phyloP scores from a whole-genome alignment of 2,329 filamentous ascomycete genomes.

The Xylaria digitata region DNA sequence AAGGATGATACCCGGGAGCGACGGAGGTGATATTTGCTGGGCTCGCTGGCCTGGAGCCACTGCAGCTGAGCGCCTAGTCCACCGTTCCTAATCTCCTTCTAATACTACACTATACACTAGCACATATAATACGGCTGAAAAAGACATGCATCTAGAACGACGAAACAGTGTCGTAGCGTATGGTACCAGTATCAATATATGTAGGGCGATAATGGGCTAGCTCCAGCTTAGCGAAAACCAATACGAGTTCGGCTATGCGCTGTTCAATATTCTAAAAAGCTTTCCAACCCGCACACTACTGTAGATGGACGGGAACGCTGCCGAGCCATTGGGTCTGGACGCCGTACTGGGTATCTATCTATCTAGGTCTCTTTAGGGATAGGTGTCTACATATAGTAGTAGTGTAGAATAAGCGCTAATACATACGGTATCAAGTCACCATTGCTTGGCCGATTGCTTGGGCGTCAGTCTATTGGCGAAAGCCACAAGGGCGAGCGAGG shows the following conservation, averaged over 20 bases:
- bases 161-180: conserved; percentile 19
- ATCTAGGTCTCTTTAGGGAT: too few relatives aligned
- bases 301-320: conserved; percentile 23
- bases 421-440: too few relatives aligned
- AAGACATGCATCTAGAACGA: conserved; percentile 27
- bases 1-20: conserved; percentile 12
- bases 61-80: conserved; percentile 27
- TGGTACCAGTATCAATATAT: conserved; percentile 9
- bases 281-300: conserved; percentile 5
- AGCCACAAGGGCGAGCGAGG: background rate
- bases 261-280: conserved; percentile 25
- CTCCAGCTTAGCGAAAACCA: conserved; percentile 24
- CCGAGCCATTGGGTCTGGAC: conserved; percentile 25
- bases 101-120: too few relatives aligned
- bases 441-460: too few relatives aligned
- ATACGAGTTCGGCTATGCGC: conserved; percentile 33
- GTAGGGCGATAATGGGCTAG: conserved; percentile 8
- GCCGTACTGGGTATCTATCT: background rate
- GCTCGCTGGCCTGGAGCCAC: conserved; percentile 9
- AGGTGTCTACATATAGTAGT: too few relatives aligned
- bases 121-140: conserved; percentile 26
- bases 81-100: conserved; percentile 9
- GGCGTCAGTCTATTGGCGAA: conserved; percentile 19
- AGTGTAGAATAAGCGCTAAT: conserved; percentile 21
- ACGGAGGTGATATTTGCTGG: conserved; percentile 18